Conservation (phyloP, 1,284 basidiomycete genomes). For the Boletus mariae region DNA sequence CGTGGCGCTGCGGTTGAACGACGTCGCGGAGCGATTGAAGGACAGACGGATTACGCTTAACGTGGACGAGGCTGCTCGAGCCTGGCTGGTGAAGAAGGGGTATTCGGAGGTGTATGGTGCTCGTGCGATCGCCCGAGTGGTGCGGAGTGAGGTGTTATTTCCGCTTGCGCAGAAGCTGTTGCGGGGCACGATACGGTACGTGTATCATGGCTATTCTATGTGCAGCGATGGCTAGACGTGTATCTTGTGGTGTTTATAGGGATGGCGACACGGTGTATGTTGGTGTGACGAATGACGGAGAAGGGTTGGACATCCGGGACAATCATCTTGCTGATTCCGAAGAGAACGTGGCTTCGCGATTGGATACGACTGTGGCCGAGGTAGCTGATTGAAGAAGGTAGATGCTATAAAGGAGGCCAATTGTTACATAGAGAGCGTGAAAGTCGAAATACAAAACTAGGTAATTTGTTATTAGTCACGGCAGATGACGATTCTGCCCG, state of each 20-base stretch:
- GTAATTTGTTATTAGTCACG: background rate
- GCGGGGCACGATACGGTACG: slow-evolving; percentile 69
- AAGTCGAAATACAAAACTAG: background rate
- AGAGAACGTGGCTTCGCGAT: slow-evolving; percentile 1
- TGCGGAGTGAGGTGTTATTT: slow-evolving; percentile 74
- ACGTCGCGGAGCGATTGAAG: slow-evolving; percentile 67
- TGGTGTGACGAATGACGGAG: slow-evolving; percentile 12
- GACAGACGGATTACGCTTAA: slow-evolving; percentile 70
- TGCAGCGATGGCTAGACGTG: background rate
- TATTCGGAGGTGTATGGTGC: slow-evolving; percentile 89
- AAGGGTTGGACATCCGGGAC: slow-evolving; percentile 31
- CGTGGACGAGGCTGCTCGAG: slow-evolving; percentile 59
- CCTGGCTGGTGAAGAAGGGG: slow-evolving; percentile 77
- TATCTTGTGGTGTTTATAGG: no score
- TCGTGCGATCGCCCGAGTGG: slow-evolving; percentile 77
- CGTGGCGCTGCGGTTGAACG: slow-evolving; percentile 70
- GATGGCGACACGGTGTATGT: slow-evolving; percentile 32
- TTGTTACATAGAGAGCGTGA: no score
- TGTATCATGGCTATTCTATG: background rate
- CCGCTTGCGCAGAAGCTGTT: slow-evolving; percentile 75
- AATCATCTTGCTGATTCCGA: slow-evolving; percentile 32
- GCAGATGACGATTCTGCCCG: no score
- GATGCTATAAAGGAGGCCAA: no score
- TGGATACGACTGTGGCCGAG: background rate
- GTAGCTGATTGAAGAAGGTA: background rate